phyloP scores from a whole-genome alignment of 495 filamentous ascomycete genomes.

The Penicillium cataractarum region DNA sequence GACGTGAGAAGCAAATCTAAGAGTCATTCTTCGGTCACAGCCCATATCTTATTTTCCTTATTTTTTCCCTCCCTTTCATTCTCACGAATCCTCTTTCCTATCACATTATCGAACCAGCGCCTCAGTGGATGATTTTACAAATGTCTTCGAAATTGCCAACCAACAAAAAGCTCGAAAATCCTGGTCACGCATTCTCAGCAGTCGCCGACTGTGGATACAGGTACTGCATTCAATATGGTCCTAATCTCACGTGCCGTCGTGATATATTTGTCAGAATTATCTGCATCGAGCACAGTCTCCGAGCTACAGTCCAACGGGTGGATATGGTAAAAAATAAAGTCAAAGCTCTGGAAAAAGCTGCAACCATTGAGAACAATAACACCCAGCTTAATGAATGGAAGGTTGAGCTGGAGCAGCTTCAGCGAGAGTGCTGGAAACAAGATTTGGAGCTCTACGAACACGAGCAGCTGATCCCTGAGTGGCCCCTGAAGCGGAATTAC shows the following conservation, averaged over 20 bases:
- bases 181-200: background rate
- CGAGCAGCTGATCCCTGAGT: background rate
- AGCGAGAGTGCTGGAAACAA: background rate
- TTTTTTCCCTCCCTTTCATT: background rate
- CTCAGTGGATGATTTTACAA: background rate
- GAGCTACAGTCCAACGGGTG: background rate
- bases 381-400: background rate
- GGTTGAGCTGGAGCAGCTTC: background rate
- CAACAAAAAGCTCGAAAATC: background rate
- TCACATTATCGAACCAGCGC: background rate
- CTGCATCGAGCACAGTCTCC: background rate
- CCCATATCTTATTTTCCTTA: background rate
- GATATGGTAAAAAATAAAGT: background rate
- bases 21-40: background rate
- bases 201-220: background rate
- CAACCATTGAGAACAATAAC: background rate
- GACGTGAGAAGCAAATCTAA: background rate
- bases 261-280: background rate
- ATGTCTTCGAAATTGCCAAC: background rate
- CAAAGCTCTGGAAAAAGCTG: background rate
- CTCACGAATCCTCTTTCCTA: background rate
- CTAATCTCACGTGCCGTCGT: background rate
- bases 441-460: background rate
- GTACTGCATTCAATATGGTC: background rate
- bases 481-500: slow-evolving; percentile 4